A percentile compares a stretch with the other conserved stretches of the same genome.
These are phyloP conservation scores for Irpex rosettiformis DNA, from an alignment of 1,284 basidiomycete genomes.

Conservation along the genomic window DNA sequence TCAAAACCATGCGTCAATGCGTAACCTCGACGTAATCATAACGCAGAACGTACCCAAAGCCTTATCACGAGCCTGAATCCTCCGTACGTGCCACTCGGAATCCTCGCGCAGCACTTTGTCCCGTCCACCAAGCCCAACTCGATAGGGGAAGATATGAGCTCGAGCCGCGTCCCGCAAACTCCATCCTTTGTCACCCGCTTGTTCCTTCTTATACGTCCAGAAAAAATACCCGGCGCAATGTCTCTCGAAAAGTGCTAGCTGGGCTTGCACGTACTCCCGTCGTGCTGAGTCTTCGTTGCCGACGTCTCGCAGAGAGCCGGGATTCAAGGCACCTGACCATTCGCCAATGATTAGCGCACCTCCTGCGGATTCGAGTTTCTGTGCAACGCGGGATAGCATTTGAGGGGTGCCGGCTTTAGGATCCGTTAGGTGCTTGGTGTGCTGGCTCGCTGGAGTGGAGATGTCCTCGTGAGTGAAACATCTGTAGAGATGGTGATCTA, in stretches of 20 bases:
- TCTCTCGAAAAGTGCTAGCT: conserved; percentile 67
- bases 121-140: conserved; percentile 34
- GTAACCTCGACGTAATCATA: not conserved
- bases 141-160: conserved; percentile 45
- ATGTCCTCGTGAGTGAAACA: conserved; percentile 73
- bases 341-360: conserved; percentile 78
- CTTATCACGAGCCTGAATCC: conserved; percentile 32
- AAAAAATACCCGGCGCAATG: conserved; percentile 79
- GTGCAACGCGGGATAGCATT: conserved; percentile 40
- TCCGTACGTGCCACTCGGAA: conserved; percentile 28
- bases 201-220: conserved; percentile 85
- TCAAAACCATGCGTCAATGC: conserved; percentile 4
- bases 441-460: conserved; percentile 51
- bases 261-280: conserved; percentile 57
- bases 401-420: conserved; percentile 36
- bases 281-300: conserved; percentile 42
- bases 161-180: conserved; percentile 67
- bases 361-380: conserved; percentile 42
- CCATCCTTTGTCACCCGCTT: conserved; percentile 74
- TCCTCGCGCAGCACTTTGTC: conserved; percentile 20
- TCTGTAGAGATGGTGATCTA: conserved; percentile 87
- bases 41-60: conserved; percentile 36
- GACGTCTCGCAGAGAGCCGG: conserved; percentile 50
- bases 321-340: conserved; percentile 80
- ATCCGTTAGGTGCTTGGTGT: conserved; percentile 46